Conservation (phyloP, 352 stramenopile species). For the Phytopythium litorale region DNA sequence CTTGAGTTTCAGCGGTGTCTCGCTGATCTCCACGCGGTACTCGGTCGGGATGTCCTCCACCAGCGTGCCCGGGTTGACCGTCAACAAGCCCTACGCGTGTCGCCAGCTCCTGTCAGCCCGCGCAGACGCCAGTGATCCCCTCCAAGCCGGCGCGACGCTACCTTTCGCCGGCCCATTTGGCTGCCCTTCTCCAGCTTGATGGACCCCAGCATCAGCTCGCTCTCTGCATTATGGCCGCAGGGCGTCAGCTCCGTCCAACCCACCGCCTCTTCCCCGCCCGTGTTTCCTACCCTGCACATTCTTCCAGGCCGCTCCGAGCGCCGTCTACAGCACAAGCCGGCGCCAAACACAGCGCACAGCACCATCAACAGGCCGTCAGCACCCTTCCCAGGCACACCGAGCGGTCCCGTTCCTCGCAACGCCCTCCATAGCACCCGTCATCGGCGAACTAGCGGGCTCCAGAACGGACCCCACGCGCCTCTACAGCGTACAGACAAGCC, state of each 20-base stretch:
- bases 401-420: neutral
- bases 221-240: constrained; percentile 38
- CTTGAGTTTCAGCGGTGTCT: constrained; percentile 77
- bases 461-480: neutral
- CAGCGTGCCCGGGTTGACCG: constrained; percentile 71
- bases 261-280: neutral
- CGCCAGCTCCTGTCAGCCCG: constrained; percentile 1
- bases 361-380: neutral
- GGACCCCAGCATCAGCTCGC: constrained; percentile 76
- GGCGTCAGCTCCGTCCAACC: neutral
- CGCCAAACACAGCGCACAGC: neutral
- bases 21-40: constrained; percentile 76
- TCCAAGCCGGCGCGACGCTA: constrained; percentile 7
- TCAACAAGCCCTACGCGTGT: constrained; percentile 51
- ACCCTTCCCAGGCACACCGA: neutral
- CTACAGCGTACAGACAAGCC: neutral
- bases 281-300: constrained; percentile 58
- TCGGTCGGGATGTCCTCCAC: constrained; percentile 77
- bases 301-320: constrained; percentile 75
- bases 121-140: neutral
- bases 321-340: constrained; percentile 31
- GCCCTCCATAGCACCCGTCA: neutral
- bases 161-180: constrained; percentile 67
- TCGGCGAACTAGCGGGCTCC: neutral
- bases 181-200: constrained; percentile 83